A percentile compares a stretch with the other conserved stretches of the same genome.
Conservation (phyloP, 108 stramenopile species). For the Parietichytrium sp. region DNA sequence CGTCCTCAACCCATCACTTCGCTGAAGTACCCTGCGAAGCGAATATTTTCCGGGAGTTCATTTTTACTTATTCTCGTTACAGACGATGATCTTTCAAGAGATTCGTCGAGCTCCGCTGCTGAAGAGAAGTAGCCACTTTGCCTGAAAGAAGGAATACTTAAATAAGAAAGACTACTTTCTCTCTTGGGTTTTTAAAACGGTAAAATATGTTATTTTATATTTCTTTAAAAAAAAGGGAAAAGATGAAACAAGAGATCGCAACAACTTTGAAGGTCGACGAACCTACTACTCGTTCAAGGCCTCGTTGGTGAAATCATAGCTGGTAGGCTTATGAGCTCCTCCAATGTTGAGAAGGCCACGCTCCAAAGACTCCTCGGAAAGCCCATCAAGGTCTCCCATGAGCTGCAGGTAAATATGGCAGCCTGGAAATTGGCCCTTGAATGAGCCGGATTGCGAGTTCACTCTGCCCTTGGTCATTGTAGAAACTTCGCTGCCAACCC, state of each 20-base stretch:
- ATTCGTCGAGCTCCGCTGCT: not conserved
- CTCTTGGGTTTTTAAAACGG: not conserved
- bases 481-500: not conserved
- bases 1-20: not conserved
- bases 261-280: too few relatives aligned
- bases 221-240: too few relatives aligned
- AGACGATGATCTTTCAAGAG: not conserved
- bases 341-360: not conserved
- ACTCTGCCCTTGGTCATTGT: slow-evolving; percentile 30
- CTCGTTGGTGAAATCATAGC: slow-evolving; percentile 30
- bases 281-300: not conserved
- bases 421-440: not conserved
- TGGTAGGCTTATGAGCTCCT: slow-evolving; percentile 11
- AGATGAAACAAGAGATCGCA: too few relatives aligned
- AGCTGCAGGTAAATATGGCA: slow-evolving; percentile 10
- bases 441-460: not conserved
- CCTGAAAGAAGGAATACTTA: not conserved
- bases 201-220: not conserved
- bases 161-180: not conserved
- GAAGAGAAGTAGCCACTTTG: not conserved
- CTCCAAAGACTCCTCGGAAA: not conserved
- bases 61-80: not conserved
- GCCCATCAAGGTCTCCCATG: not conserved
- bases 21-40: not conserved
- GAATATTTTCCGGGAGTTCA: not conserved